A percentile compares a stretch with the other conserved stretches of the same genome.
These are phyloP conservation scores for Ogataea trehaloabstinens DNA, from an alignment of 805 yeast genomes.

Conservation along the genomic window DNA sequence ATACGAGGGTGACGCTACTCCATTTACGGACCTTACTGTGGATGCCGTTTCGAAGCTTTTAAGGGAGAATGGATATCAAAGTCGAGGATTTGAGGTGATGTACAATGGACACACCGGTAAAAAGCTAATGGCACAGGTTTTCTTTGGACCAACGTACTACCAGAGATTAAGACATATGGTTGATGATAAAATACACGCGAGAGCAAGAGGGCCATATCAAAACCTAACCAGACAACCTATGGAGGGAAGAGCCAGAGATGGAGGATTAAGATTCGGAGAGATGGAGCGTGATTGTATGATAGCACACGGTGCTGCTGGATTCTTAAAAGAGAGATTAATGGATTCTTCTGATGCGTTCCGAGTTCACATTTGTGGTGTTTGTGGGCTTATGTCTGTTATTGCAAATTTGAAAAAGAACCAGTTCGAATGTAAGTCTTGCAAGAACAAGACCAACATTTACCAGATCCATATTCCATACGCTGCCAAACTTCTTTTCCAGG, in stretches of 20 bases:
- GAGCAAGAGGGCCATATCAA: slow-evolving; percentile 99
- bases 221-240: slow-evolving; percentile 97
- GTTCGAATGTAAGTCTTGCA: slow-evolving; percentile 97
- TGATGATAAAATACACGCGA: slow-evolving; percentile 97
- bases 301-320: slow-evolving; percentile 99
- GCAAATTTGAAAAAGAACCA: slow-evolving; percentile 97
- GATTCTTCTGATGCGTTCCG: slow-evolving; percentile 99
- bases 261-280: slow-evolving; percentile 98
- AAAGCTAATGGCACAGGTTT: slow-evolving; percentile 95
- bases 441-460: slow-evolving; percentile 95
- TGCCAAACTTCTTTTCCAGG: slow-evolving; percentile 96
- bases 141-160: slow-evolving; percentile 99
- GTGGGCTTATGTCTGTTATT: slow-evolving; percentile 97
- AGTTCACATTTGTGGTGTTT: slow-evolving; percentile 96
- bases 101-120: slow-evolving; percentile 99
- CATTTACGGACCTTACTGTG: slow-evolving; percentile 97
- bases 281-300: slow-evolving; percentile 99
- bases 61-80: slow-evolving; percentile 95
- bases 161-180: slow-evolving; percentile 99
- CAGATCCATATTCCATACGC: slow-evolving; percentile 99
- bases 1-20: slow-evolving; percentile 98
- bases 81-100: slow-evolving; percentile 98
- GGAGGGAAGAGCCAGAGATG: slow-evolving; percentile 98
- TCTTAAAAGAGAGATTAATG: slow-evolving; percentile 96
- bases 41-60: slow-evolving; percentile 91